phyloP scores from a whole-genome alignment of 2,329 filamentous ascomycete genomes.

The Fusarium sulawesiense region DNA sequence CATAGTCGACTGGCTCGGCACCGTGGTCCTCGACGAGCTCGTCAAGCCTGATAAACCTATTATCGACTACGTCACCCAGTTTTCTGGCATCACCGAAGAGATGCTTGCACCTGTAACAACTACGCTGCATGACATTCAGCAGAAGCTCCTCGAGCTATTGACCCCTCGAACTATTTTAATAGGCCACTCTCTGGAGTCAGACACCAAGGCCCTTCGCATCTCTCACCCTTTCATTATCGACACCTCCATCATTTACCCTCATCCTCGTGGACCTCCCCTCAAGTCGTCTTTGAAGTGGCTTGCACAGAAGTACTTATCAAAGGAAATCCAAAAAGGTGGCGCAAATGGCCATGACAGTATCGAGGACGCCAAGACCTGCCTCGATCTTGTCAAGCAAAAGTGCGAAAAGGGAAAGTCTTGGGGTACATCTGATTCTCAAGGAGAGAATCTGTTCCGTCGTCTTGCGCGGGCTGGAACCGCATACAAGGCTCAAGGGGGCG shows the following conservation, averaged over 20 bases:
- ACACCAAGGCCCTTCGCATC: slow-evolving; percentile 84
- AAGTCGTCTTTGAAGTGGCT: slow-evolving; percentile 94
- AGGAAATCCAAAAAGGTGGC: slow-evolving; percentile 88
- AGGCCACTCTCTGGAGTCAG: slow-evolving; percentile 84
- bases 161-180: slow-evolving; percentile 78
- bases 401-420: slow-evolving; percentile 91
- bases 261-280: slow-evolving; percentile 87
- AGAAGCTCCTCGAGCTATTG: slow-evolving; percentile 77
- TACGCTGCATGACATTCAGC: slow-evolving; percentile 83
- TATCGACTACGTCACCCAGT: slow-evolving; percentile 89
- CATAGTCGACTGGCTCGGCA: slow-evolving; percentile 85
- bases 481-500: slow-evolving; percentile 71
- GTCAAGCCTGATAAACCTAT: slow-evolving; percentile 93
- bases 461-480: slow-evolving; percentile 72
- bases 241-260: slow-evolving; percentile 89
- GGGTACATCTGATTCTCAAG: slow-evolving; percentile 81
- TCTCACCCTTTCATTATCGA: slow-evolving; percentile 95
- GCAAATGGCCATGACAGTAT: slow-evolving; percentile 85
- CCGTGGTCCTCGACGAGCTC: slow-evolving; percentile 85
- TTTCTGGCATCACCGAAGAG: slow-evolving; percentile 89
- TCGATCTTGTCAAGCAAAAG: slow-evolving; percentile 94
- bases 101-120: slow-evolving; percentile 88
- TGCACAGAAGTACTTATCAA: slow-evolving; percentile 83
- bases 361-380: slow-evolving; percentile 90
- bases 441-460: slow-evolving; percentile 90